Conservation (phyloP, 192 early-diverging fungal genomes). For the Coemansia sp. region DNA sequence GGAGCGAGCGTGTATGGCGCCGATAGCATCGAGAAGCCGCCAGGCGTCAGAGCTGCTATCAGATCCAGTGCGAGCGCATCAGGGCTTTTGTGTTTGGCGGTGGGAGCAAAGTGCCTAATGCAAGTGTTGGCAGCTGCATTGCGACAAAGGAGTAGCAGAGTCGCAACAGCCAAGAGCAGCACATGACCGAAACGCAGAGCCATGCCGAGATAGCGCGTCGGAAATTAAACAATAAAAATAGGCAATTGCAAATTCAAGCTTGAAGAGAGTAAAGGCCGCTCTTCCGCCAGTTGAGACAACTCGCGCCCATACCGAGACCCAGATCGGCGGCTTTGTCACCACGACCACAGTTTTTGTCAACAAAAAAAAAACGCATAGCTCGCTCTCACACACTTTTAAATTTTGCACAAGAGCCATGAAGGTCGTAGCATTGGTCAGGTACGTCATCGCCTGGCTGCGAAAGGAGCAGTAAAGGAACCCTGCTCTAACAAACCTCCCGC, state of each 20-base stretch:
- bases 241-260: background rate
- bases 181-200: background rate
- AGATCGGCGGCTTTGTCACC: background rate
- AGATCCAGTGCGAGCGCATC: background rate
- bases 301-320: background rate
- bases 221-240: background rate
- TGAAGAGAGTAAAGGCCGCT: background rate
- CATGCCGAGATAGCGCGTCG: background rate
- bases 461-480: background rate
- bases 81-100: background rate
- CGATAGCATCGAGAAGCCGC: background rate
- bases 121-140: constrained; percentile 32
- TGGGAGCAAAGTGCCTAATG: constrained; percentile 32
- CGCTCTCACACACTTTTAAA: background rate
- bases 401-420: constrained; percentile 20
- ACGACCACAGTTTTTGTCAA: background rate
- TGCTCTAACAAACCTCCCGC: background rate
- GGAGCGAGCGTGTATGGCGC: constrained; percentile 23
- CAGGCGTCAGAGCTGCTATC: background rate
- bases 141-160: background rate
- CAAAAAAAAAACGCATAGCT: background rate
- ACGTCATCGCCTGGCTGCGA: constrained; percentile 3
- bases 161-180: background rate
- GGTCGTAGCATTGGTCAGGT: constrained; percentile 45
- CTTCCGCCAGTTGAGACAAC: background rate